These are phyloP conservation scores for Suillus cothurnatus DNA, from an alignment of 768 basidiomycete genomes.

Conservation along the genomic window DNA sequence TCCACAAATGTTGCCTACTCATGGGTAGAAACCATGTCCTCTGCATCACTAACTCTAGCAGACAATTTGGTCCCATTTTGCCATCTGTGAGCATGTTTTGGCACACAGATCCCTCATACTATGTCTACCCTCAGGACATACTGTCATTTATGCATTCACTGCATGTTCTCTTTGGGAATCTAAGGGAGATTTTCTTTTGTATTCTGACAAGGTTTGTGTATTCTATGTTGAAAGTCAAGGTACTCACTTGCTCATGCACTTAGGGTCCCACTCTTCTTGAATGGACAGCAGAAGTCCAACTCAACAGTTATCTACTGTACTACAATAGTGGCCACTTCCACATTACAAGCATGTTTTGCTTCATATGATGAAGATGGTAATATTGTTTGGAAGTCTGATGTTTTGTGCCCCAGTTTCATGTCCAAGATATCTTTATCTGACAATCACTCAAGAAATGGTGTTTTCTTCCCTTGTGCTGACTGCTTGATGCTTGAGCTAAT, in stretches of 20 bases:
- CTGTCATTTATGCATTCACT: slow-evolving; percentile 82
- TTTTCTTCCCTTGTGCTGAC: slow-evolving; percentile 71
- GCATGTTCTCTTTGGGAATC: slow-evolving; percentile 83
- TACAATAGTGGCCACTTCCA: slow-evolving; percentile 81
- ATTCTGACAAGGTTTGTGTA: slow-evolving; percentile 77
- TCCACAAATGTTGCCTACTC: slow-evolving; percentile 42
- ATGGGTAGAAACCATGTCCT: slow-evolving; percentile 35
- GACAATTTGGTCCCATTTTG: slow-evolving; percentile 41
- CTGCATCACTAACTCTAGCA: slow-evolving; percentile 45
- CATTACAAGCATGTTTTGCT: slow-evolving; percentile 75
- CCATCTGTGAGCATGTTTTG: slow-evolving; percentile 59
- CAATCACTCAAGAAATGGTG: slow-evolving; percentile 53
- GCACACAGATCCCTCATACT: slow-evolving; percentile 15
- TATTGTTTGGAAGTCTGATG: slow-evolving; percentile 74
- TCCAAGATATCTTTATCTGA: slow-evolving; percentile 7
- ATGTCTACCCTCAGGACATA: slow-evolving; percentile 65
- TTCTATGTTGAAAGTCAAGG: neutral
- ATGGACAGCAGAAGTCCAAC: slow-evolving; percentile 75
- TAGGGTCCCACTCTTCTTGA: slow-evolving; percentile 81
- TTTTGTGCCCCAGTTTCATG: slow-evolving; percentile 37
- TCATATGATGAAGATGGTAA: slow-evolving; percentile 86
- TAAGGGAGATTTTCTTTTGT: slow-evolving; percentile 81
- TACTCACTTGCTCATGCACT: slow-evolving; percentile 10
- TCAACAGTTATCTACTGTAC: slow-evolving; percentile 72
- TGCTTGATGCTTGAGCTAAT: slow-evolving; percentile 90